Evolutionary conservation across 805 yeast genomes (phyloP), one percentile per base, ranked within the genome.

Genomic region (Wickerhamomyces queroliae): DNA sequence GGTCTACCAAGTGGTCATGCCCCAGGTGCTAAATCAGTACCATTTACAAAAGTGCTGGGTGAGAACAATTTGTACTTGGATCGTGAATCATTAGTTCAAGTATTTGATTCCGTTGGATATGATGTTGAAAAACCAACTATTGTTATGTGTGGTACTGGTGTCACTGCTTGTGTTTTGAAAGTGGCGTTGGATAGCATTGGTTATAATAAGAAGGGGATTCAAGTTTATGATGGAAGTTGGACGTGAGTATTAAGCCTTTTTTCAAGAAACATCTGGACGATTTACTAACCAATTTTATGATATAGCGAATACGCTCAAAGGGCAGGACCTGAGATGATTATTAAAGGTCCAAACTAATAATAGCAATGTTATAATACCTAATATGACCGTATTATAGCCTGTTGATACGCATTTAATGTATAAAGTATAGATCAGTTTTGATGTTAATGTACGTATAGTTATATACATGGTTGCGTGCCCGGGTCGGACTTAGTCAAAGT

Each of bases 91-190:
- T 55, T 91, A 28, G 42, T 56, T 7, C 53, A 62, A 13, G 58
- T 78, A 10, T 72, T 89, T 47, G 54, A 67, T 8, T 63, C 65
- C 3, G 50, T 42, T 38, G 61, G 41, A 2, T 50, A 52, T 11
- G 66, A 66, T 42, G 55, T 58, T 4, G 61, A 67, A 15, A 81
- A 83, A 52, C 90, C 87, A 11, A 78, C 85, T 16, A 78, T 93
- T 36, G 84, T 83, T 29, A 78, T 86, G 86, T 93, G 99, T 58
- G 99, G 98, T 22, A 83, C 97, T 1, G 99, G 98, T 34, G 97
- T 93, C 36, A 82, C 97, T 10, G 98, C 97, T 1, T 87, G 91
- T 46, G 79, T 93, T 30, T 71, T 91, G 34, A 83, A 85, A 60
- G 66, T 83, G 8, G 98, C 95, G 2, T 58, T 84, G 31, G 80